Base-by-base conservation (phyloP, 345 rosid genomes). In the Erucastrum elatum region DNA sequence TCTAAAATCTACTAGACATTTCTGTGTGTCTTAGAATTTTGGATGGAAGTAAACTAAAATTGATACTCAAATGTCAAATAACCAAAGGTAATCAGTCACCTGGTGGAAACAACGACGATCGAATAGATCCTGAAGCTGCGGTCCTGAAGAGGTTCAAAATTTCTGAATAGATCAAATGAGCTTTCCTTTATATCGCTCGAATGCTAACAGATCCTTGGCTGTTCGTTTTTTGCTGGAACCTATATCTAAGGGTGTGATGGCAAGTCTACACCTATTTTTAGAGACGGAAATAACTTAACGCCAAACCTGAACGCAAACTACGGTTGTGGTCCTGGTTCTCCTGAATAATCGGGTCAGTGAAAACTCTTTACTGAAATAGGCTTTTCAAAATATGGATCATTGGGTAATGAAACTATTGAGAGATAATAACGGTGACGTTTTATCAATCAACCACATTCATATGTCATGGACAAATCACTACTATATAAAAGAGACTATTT, bases 191-290 rank as follows among this genome's bases (percentile, higher is more conserved):
- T 71, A 77, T 64, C 35, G 29, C 4, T 71, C 35, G 9, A 58
- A 46, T 66, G 21, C 2, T 33, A 78, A 72, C 25, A 72, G 30
- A 66, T 72, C 68, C 1, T 78, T 49, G 66, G 56, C 56, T 77
- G 33, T 66, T 66, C 26, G 56, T 66, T n/a, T 39, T 21, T n/a
- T 26, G 1, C 10, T 78, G 13, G 12, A 64, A 26, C 72, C 81
- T 78, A 71, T 17, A 65, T 65, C 17, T 65, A 78, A 65, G 81
- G 59, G 6, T 3, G 27, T 31, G 6, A 8, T 7, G 72, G 71
- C 81, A 71, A 9, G 33, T 72, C 64, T 59, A 13, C 68, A 21
- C 15, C 82, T 66, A 78, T 72, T 49, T 71, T 41, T 44, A 16
- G 77, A 6, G 12, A 10, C 21, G n/a, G 15, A 53, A 44, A 37